Evolutionary conservation across 2,329 filamentous ascomycete genomes (phyloP), one percentile per base, ranked within the genome.

Genomic region (Rhytidhysteron rufulum): DNA sequence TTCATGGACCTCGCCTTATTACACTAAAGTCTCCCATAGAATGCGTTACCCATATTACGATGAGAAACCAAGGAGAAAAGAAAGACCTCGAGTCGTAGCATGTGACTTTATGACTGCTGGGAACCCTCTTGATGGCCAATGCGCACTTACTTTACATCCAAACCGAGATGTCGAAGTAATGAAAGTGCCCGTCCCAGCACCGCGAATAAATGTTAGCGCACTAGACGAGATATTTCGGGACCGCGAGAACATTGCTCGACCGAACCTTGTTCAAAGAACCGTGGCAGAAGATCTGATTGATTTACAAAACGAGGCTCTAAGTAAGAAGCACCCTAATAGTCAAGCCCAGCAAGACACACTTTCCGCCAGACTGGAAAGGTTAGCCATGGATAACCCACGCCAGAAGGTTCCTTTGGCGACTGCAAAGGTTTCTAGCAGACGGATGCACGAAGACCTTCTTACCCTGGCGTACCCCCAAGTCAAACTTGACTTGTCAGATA

Each of bases 71-170:
- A 63, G 64, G 1, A 64, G 66, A 31, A 60, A 66, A n/a, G 69
- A 73, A 27, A 69, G 70, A 13, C 60, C 70, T 20, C 68, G 74
- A 15, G 62, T 80, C 15, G 73, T 82, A 13, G 77, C 78, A 1
- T 83, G 82, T 49, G 80, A 83, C 49, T 83, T 80, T 58, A 68
- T 80, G 42, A 71, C 72, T 34, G 57, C 71, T 31, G 68, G 65
- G 25, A 63, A 63, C 11, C 65, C 67, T 4, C 49, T 59, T 9
- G 60, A 65, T n/a, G 72, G 74, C 30, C 72, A 78, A 31, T 72
- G 69, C 44, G 68, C 76, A 19, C 60, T 83, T 37, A 71, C 72
- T 2, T 59, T 83, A 4, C 66, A 74, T 36, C 71, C 73, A 4
- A 71, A 75, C 49, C 72, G 75, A 4, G 63, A 69, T 17, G 63